Evolutionary conservation across 345 rosid species (phyloP).

Genomic region (Boechera retrofracta): DNA sequence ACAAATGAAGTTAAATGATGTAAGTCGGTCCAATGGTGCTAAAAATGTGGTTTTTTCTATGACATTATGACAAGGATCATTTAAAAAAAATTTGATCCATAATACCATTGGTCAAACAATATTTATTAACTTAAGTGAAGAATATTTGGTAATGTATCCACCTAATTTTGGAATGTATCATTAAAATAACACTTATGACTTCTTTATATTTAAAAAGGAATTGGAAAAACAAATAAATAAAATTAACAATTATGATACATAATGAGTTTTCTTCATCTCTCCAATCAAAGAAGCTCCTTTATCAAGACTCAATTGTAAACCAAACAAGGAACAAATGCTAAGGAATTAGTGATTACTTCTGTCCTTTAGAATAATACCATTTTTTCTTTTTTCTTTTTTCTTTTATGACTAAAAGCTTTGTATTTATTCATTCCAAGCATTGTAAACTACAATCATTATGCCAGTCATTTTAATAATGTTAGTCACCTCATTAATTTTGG

Average conservation of each 20-base stretch:
- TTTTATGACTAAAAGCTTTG: background rate
- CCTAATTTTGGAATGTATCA: conserved; percentile 41
- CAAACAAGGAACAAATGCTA: conserved; percentile 43
- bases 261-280: conserved; percentile 40
- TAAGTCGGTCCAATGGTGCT: conserved; percentile 19
- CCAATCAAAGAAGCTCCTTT: conserved; percentile 48
- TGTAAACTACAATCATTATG: conserved; percentile 2
- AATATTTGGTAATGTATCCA: conserved; percentile 39
- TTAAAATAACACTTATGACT: conserved; percentile 17
- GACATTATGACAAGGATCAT: conserved; percentile 10
- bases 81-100: background rate
- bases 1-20: background rate
- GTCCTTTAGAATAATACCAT: conserved; percentile 24
- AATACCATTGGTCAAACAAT: conserved; percentile 36
- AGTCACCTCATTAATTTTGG: background rate
- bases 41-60: conserved; percentile 26
- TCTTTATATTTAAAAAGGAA: conserved; percentile 1
- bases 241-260: conserved; percentile 11
- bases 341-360: conserved; percentile 39
- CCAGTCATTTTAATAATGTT: background rate
- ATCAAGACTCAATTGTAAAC: conserved; percentile 47
- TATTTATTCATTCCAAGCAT: conserved; percentile 9
- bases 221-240: background rate
- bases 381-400: background rate
- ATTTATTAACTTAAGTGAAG: conserved; percentile 24